These are phyloP conservation scores for Echinosophora koreensis DNA, from an alignment of 306 rosid species.

Conservation along the genomic window DNA sequence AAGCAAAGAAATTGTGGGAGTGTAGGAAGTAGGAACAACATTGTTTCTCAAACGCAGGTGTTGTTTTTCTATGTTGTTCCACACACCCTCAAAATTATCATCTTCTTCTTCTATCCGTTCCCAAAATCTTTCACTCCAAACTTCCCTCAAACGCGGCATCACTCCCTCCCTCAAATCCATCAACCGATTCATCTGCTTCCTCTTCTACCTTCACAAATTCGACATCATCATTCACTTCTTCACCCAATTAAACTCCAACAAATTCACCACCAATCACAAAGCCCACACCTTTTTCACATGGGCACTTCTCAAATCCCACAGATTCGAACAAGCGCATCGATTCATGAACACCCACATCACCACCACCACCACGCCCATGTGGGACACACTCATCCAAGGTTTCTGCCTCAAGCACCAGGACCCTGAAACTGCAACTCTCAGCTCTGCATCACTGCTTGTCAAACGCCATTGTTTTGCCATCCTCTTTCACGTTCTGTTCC, in stretches of 20 bases:
- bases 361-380: conserved; percentile 52
- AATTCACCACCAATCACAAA: conserved; percentile 47
- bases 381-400: conserved; percentile 75
- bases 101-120: not conserved
- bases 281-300: conserved; percentile 63
- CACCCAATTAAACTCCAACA: conserved; percentile 59
- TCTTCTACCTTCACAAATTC: conserved; percentile 61
- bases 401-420: conserved; percentile 54
- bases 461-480: conserved; percentile 56
- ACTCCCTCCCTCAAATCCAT: conserved; percentile 71
- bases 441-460: conserved; percentile 60
- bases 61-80: conserved; percentile 48
- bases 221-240: conserved; percentile 57
- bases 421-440: conserved; percentile 62
- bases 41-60: not conserved
- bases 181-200: conserved; percentile 65
- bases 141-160: conserved; percentile 69
- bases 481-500: conserved; percentile 70
- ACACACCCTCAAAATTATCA: not conserved
- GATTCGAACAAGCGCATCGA: conserved; percentile 62
- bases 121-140: conserved; percentile 51
- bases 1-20: not conserved
- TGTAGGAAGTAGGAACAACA: conserved; percentile 3
- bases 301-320: conserved; percentile 75
- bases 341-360: conserved; percentile 59